A percentile compares a stretch with the other conserved stretches of the same genome.
phyloP scores from a whole-genome alignment of 441 rosid genomes.

The Populus hybrid region DNA sequence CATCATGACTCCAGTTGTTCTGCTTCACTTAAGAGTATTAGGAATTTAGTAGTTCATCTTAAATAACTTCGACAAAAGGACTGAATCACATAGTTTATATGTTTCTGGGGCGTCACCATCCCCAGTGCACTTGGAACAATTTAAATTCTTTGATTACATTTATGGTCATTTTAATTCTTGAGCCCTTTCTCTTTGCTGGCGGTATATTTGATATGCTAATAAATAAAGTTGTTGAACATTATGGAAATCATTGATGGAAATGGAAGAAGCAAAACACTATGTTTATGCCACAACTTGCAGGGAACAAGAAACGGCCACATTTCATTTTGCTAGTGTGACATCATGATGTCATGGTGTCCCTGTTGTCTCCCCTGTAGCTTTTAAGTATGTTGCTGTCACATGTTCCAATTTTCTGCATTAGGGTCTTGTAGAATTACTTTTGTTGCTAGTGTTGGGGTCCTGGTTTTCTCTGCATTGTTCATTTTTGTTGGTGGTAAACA shows the following conservation, averaged over 20 bases:
- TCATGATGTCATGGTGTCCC: background rate
- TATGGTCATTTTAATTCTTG: background rate
- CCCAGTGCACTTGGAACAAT: background rate
- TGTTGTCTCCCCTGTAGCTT: background rate
- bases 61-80: background rate
- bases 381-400: background rate
- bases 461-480: background rate
- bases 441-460: background rate
- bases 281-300: background rate
- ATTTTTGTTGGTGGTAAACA: slow-evolving; percentile 27
- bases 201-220: background rate
- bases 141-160: background rate
- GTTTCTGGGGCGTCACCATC: background rate
- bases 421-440: background rate
- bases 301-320: background rate
- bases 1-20: background rate
- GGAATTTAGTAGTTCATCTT: background rate
- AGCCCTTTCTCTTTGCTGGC: background rate
- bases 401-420: background rate
- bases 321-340: background rate
- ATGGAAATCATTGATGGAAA: background rate
- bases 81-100: background rate
- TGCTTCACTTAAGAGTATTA: background rate
- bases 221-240: background rate
- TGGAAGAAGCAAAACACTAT: background rate